These are phyloP conservation scores for Luffa acutangula DNA, from an alignment of 306 rosid genomes.

Conservation along the genomic window DNA sequence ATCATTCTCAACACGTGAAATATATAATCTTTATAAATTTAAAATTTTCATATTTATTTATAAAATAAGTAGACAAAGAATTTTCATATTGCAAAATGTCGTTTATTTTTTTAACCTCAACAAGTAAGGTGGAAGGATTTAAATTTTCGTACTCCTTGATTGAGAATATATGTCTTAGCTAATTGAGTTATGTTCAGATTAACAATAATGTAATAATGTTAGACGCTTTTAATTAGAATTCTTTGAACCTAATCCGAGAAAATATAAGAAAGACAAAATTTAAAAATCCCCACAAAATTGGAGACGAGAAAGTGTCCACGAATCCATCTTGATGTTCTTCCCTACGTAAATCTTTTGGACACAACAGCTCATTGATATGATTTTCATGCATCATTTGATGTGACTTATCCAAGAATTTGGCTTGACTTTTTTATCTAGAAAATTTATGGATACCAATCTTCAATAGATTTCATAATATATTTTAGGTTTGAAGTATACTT, in stretches of 20 bases:
- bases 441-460: neutral
- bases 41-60: too few relatives aligned
- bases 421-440: neutral
- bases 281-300: neutral
- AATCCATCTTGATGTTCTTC: neutral
- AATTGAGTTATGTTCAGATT: too few relatives aligned
- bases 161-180: too few relatives aligned
- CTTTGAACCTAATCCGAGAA: neutral
- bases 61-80: too few relatives aligned
- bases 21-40: too few relatives aligned
- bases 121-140: rapidly evolving
- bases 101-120: too few relatives aligned
- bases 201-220: too few relatives aligned
- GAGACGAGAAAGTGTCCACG: neutral
- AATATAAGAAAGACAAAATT: too few relatives aligned
- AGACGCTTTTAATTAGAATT: neutral
- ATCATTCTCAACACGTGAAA: too few relatives aligned
- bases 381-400: neutral
- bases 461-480: neutral
- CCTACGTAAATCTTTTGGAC: neutral
- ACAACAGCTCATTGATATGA: conserved; percentile 1
- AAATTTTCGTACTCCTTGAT: too few relatives aligned
- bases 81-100: too few relatives aligned
- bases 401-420: neutral
- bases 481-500: neutral